These are phyloP conservation scores for Debaryomyces castellii DNA, from an alignment of 805 yeast genomes.

Conservation along the genomic window DNA sequence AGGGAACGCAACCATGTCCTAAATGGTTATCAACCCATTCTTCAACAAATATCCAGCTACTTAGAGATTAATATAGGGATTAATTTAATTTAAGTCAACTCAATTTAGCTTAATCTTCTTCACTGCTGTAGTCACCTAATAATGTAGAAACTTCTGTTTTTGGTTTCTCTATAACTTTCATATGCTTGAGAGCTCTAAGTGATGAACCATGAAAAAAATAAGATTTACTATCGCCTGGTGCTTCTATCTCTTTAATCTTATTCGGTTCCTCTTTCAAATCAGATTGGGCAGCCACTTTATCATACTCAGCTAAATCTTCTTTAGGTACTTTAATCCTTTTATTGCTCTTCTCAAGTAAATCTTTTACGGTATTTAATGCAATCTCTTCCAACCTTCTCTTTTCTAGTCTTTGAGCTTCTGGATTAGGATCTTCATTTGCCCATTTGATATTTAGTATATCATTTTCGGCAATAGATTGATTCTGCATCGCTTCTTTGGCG, in stretches of 20 bases:
- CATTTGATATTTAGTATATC: slow-evolving; percentile 75
- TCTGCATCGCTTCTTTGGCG: slow-evolving; percentile 92
- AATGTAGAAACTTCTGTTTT: slow-evolving; percentile 9
- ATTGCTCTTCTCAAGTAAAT: slow-evolving; percentile 29
- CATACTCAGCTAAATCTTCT: slow-evolving; percentile 1
- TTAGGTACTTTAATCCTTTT: slow-evolving; percentile 9
- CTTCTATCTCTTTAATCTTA: slow-evolving; percentile 11
- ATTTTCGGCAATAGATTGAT: slow-evolving; percentile 63
- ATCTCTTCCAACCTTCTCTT: slow-evolving; percentile 49
- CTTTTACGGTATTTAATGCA: slow-evolving; percentile 54
- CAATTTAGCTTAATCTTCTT: slow-evolving; percentile 20
- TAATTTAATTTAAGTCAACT: not conserved
- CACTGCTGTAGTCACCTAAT: slow-evolving; percentile 29
- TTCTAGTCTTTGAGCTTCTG: slow-evolving; percentile 53
- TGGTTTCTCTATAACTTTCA: slow-evolving; percentile 6
- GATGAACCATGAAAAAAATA: slow-evolving; percentile 13
- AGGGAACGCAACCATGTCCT: slow-evolving; percentile 23
- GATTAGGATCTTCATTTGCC: slow-evolving; percentile 90
- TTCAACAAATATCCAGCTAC: slow-evolving; percentile 10
- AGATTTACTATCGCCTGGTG: slow-evolving; percentile 1
- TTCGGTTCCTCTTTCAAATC: not conserved
- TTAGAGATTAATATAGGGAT: slow-evolving; percentile 18
- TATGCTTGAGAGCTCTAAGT: slow-evolving; percentile 12
- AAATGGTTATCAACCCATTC: slow-evolving; percentile 16
- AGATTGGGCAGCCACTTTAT: slow-evolving; percentile 4